These are phyloP conservation scores for Neonothopanus nambi DNA, from an alignment of 1,284 basidiomycete species.

Conservation along the genomic window DNA sequence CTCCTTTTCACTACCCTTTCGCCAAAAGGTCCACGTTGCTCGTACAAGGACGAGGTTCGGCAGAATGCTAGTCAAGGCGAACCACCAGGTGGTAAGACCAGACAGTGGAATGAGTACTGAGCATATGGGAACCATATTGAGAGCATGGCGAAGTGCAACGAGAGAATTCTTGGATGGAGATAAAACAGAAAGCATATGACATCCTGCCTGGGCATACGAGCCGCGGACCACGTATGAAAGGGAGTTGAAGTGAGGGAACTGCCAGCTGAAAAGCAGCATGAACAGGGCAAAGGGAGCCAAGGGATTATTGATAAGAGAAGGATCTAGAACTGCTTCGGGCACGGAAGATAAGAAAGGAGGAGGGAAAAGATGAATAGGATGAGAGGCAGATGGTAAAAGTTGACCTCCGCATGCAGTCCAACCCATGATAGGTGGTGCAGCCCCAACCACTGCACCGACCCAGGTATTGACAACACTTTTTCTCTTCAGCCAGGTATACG, in stretches of 20 bases:
- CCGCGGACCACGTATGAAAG: constrained; percentile 87
- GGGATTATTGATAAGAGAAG: constrained; percentile 66
- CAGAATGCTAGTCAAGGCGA: constrained; percentile 76
- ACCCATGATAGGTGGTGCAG: constrained; percentile 94
- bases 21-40: constrained; percentile 80
- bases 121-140: constrained; percentile 80
- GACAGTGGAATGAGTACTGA: constrained; percentile 82
- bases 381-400: constrained; percentile 62
- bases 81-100: constrained; percentile 87
- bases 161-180: constrained; percentile 82
- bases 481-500: constrained; percentile 96
- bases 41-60: constrained; percentile 77
- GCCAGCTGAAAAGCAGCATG: constrained; percentile 92
- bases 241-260: constrained; percentile 98
- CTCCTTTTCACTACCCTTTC: constrained; percentile 71
- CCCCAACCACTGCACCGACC: constrained; percentile 93
- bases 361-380: constrained; percentile 58
- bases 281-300: constrained; percentile 78
- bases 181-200: constrained; percentile 89
- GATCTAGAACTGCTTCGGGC: constrained; percentile 32
- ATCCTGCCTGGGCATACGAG: constrained; percentile 93
- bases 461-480: constrained; percentile 90
- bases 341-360: constrained; percentile 42
- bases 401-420: constrained; percentile 94
- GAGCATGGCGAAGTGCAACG: constrained; percentile 84